Conservation (phyloP, 78 protist genomes). For the Creolimax fragrantissima region DNA sequence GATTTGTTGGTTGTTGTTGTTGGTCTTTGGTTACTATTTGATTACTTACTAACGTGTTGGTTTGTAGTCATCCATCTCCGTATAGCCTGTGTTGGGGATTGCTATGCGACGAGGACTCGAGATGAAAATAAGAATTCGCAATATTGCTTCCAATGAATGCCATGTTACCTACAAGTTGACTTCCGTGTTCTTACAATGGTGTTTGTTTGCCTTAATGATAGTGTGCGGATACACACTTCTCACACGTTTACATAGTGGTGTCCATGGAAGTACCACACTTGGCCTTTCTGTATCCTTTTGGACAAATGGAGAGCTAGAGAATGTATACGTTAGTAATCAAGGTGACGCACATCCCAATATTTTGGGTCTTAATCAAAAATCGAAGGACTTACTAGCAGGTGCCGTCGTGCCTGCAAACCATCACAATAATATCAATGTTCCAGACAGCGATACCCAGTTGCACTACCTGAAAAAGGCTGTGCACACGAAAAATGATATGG, state of each 20-base stretch:
- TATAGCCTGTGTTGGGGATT: too few relatives aligned
- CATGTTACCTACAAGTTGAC: neutral
- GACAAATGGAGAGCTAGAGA: neutral
- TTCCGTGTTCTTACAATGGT: neutral
- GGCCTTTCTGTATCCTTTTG: neutral
- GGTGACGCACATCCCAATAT: neutral
- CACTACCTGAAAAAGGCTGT: neutral
- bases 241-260: neutral
- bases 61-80: too few relatives aligned
- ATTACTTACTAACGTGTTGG: too few relatives aligned
- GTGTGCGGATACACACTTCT: neutral
- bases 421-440: neutral
- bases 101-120: too few relatives aligned
- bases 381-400: neutral
- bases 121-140: neutral
- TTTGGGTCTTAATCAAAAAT: too few relatives aligned
- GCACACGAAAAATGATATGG: neutral
- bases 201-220: neutral
- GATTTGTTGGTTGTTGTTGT: too few relatives aligned
- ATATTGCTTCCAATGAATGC: neutral
- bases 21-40: too few relatives aligned
- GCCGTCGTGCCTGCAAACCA: neutral
- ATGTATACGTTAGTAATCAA: neutral
- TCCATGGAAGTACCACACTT: neutral
- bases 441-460: neutral